Evolutionary conservation across 2,329 filamentous ascomycete genomes (phyloP).

Genomic region (Apiospora sp.): DNA sequence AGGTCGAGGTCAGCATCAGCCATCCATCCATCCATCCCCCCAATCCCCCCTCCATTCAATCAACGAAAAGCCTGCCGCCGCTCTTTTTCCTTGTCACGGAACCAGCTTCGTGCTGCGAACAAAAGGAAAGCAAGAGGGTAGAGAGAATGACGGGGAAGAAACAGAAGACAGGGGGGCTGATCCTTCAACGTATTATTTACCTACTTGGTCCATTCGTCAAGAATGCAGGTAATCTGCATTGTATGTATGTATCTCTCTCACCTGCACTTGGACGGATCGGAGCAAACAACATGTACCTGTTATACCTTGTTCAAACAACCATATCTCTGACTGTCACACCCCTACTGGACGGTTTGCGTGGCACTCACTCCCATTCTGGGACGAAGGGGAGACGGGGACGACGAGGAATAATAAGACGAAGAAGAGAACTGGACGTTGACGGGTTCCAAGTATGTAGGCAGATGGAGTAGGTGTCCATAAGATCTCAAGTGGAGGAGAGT

Average conservation of each 20-base stretch:
- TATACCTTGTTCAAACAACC: background rate
- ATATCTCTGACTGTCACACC: background rate
- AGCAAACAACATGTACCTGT: background rate
- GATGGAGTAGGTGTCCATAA: background rate
- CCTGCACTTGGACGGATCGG: background rate
- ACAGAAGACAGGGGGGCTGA: background rate
- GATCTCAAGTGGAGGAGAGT: background rate
- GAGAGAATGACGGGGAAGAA: background rate
- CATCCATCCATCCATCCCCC: constrained; percentile 5
- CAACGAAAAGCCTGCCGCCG: background rate
- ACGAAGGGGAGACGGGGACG: background rate
- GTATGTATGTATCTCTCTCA: background rate
- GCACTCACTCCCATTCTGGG: background rate
- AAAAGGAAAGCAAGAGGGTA: background rate
- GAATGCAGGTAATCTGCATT: background rate
- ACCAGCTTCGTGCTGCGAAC: background rate
- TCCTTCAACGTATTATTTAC: background rate
- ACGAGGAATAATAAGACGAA: background rate
- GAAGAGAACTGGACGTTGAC: background rate
- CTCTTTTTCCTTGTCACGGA: background rate
- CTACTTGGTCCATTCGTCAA: background rate
- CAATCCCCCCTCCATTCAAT: background rate
- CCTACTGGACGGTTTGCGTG: background rate
- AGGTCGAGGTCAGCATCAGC: background rate
- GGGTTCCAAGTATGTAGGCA: background rate